Percentiles rank a stretch among this genome's conserved stretches.
Evolutionary conservation across 306 rosid genomes (phyloP).

Genomic region (Arachis hypogaea): DNA sequence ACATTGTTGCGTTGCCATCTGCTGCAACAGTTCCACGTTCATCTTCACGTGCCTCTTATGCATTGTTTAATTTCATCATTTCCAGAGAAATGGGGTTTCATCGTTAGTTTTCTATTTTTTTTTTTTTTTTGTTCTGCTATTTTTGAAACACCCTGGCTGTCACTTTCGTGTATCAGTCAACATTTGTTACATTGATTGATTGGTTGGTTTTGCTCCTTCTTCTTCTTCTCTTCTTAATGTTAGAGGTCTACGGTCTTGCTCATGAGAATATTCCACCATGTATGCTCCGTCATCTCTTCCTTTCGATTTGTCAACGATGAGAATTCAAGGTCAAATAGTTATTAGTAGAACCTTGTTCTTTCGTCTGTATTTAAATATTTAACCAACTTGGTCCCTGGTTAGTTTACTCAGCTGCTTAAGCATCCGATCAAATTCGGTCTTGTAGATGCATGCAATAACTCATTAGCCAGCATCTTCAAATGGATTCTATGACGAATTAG

Average conservation of each 20-base stretch:
- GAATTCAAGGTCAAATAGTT: conserved; percentile 35
- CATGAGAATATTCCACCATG: conserved; percentile 50
- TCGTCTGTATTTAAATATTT: conserved; percentile 18
- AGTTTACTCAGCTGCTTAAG: no score
- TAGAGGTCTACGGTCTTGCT: not conserved
- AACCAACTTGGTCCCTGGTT: not conserved
- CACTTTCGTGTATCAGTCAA: conserved; percentile 32
- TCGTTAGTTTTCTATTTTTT: not conserved
- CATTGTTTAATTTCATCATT: not conserved
- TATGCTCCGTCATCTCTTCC: conserved; percentile 40
- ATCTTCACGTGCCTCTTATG: not conserved
- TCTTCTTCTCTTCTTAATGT: not conserved
- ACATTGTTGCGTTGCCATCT: not conserved
- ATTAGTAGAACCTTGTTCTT: conserved; percentile 10
- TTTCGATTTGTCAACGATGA: conserved; percentile 40
- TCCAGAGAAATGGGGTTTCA: conserved; percentile 22
- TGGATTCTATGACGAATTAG: no score
- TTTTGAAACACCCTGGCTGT: conserved; percentile 36
- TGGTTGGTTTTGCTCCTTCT: no score
- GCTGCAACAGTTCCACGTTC: conserved; percentile 16
- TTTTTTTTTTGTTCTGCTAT: not conserved
- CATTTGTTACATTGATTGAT: conserved; percentile 1
- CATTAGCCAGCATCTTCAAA: no score
- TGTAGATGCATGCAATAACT: no score
- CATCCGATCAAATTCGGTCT: no score